These are phyloP conservation scores for Choanephora cucurbitarum DNA, from an alignment of 371 early-diverging fungal genomes.

Conservation along the genomic window DNA sequence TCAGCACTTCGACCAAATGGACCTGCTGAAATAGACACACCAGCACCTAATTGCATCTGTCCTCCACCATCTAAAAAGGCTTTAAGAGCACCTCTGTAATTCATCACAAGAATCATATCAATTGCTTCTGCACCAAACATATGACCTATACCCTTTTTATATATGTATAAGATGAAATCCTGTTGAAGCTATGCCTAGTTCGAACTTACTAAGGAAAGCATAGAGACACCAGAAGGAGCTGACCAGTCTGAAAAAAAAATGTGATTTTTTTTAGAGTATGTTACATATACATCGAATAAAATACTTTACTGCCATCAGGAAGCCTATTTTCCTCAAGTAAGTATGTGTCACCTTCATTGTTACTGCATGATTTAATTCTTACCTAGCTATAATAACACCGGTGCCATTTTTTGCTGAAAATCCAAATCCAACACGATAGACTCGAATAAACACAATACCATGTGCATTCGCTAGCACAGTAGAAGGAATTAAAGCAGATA, in stretches of 20 bases:
- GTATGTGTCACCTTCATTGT: not conserved
- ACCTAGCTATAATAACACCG: slow-evolving; percentile 49
- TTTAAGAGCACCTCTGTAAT: slow-evolving; percentile 44
- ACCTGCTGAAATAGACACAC: slow-evolving; percentile 38
- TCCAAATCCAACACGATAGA: slow-evolving; percentile 33
- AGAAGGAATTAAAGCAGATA: slow-evolving; percentile 34
- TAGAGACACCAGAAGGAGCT: slow-evolving; percentile 47
- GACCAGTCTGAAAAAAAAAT: slow-evolving; percentile 40
- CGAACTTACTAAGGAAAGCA: slow-evolving; percentile 39
- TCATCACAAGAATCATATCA: slow-evolving; percentile 46
- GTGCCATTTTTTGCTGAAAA: slow-evolving; percentile 39
- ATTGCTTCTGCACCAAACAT: slow-evolving; percentile 40
- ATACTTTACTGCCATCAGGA: slow-evolving; percentile 42
- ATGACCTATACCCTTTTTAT: slow-evolving; percentile 38
- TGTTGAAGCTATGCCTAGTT: too few relatives aligned
- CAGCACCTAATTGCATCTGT: slow-evolving; percentile 42
- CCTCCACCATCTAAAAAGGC: slow-evolving; percentile 47
- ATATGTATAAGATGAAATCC: not conserved
- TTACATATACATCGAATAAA: too few relatives aligned
- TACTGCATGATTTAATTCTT: slow-evolving; percentile 4
- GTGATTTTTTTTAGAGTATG: too few relatives aligned
- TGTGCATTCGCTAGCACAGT: slow-evolving; percentile 37
- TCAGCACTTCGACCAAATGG: slow-evolving; percentile 39
- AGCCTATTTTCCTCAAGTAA: slow-evolving; percentile 7
- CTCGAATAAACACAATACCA: slow-evolving; percentile 41